Base-by-base conservation (phyloP, 768 basidiomycete genomes). In the Suillus weaverae region DNA sequence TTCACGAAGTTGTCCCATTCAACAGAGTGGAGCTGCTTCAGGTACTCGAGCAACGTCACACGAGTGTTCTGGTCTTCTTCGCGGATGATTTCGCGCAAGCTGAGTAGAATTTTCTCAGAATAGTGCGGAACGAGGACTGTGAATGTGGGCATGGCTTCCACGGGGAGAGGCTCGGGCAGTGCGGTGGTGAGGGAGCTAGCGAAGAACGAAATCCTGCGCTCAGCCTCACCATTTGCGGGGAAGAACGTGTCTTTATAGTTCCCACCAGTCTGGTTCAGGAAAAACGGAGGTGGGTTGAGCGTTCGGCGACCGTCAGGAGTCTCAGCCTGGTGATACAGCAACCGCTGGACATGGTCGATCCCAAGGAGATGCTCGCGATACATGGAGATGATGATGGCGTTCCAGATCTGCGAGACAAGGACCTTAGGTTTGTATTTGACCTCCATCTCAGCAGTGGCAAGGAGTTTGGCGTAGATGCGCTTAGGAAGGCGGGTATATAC, bases 1-100 rank as follows among this genome's bases (percentile, higher is more conserved):
- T 96, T 95, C 70, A 99, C 97, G 73, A 99, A 99, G 77, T 99
- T 99, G 80, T 98, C 97, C 97, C 97, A 99, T 75, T 99, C 97
- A 64, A 98, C 85, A 22, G 97, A 97, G 75, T 99, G 97, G 55
- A 99, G 83, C 76, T 99, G 97, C 79, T 99, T 99, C 75, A 99
- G 82, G 77, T 99, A 99, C 78, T 99, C 97, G 64, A 99, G 85
- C 30, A 98, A 83, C 10, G 97, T 99, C 64, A 99, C 97, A 5
- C 97, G 94, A 9, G 97, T 98, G 74, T 87, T 97, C 73, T 91
- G 89, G 72, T 99, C 96, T 75, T 99, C 96, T 77, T 99, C 97
- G 63, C 97, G 88, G 68, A 99, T 99, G 71, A 99, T 99, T 79
- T 99, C 97, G 56, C 97, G 87, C 44, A 99, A 85, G 73, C 95